Evolutionary conservation across 257 asterid species (phyloP), one percentile per base, ranked within the genome.

Genomic region (Plectranthus barbatus): DNA sequence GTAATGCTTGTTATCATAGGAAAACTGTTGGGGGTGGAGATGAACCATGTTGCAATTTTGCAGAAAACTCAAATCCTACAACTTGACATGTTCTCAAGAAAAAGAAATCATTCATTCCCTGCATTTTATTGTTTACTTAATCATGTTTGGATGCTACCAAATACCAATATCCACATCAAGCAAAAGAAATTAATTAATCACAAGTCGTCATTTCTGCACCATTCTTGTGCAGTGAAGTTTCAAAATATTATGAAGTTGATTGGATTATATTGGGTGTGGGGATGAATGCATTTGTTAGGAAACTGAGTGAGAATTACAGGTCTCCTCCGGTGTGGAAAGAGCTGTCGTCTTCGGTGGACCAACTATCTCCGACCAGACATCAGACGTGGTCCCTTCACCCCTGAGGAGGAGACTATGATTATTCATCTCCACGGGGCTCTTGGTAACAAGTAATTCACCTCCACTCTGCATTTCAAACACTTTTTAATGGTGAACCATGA

Each of bases 261-360:
- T n/a, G n/a, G n/a, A n/a, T n/a, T n/a, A n/a, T n/a, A n/a, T n/a
- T n/a, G n/a, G n/a, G n/a, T n/a, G n/a, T n/a, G n/a, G n/a, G n/a
- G n/a, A n/a, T n/a, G n/a, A n/a, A n/a, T n/a, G n/a, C n/a, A 13
- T 4, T 31, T 31, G 29, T 29, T 3, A n/a, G 13, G 56, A 26
- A 62, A 55, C 40, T 64, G 13, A 64, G 21, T 47, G 36, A 26
- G 59, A 8, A 61, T 15, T 55, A 33, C 78, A 87, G 95, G 95
- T 60, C 88, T 87, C 37, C 75, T 23, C 7, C 80, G 94, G 33
- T 84, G 88, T 77, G 94, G 91, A 48, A 87, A 87, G 86, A 84
- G 95, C 72, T 87, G 95, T 62, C 77, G 95, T 44, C 95, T 87
- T 64, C 84, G 95, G 23, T 87, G 94, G 94, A 72, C 76, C 46